Conservation (phyloP, 257 asterid genomes). For the Plantago elongata region DNA sequence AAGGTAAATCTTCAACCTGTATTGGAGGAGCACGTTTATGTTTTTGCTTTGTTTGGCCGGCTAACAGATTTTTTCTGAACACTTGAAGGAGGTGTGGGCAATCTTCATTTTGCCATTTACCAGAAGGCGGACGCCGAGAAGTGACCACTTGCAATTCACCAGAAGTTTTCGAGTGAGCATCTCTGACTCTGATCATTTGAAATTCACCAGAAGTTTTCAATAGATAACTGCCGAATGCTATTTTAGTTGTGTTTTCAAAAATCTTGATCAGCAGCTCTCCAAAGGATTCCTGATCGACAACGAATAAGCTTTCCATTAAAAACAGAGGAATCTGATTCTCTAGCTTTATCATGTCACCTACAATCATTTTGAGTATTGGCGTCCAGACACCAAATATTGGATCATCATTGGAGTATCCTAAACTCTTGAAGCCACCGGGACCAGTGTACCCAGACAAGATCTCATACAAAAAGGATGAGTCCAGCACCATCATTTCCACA, state of each 20-base stretch:
- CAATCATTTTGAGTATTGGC: slow-evolving; percentile 62
- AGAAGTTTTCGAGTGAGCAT: slow-evolving; percentile 31
- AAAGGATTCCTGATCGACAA: slow-evolving; percentile 42
- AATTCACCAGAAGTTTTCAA: slow-evolving; percentile 31
- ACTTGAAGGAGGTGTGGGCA: slow-evolving; percentile 79
- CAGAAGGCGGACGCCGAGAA: slow-evolving; percentile 45
- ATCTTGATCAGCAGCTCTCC: slow-evolving; percentile 52
- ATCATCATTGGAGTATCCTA: slow-evolving; percentile 68
- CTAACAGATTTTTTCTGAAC: slow-evolving; percentile 57
- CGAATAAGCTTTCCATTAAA: slow-evolving; percentile 44
- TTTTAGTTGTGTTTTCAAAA: slow-evolving; percentile 68
- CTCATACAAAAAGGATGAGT: slow-evolving; percentile 62
- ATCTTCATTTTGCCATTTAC: slow-evolving; percentile 52
- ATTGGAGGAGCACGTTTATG: too few species aligned
- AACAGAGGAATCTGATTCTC: slow-evolving; percentile 82
- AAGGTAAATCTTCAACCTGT: too few species aligned
- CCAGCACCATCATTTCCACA: slow-evolving; percentile 79
- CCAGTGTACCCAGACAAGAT: slow-evolving; percentile 67
- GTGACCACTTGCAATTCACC: too few species aligned
- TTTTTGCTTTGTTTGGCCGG: slow-evolving; percentile 31
- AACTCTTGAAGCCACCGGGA: slow-evolving; percentile 46
- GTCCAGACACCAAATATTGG: slow-evolving; percentile 77
- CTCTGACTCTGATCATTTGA: slow-evolving; percentile 35
- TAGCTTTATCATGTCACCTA: slow-evolving; percentile 85
- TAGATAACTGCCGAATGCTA: too few species aligned